Base-by-base conservation (phyloP, 106 monocot species). In the Dactylorhiza incarnata region DNA sequence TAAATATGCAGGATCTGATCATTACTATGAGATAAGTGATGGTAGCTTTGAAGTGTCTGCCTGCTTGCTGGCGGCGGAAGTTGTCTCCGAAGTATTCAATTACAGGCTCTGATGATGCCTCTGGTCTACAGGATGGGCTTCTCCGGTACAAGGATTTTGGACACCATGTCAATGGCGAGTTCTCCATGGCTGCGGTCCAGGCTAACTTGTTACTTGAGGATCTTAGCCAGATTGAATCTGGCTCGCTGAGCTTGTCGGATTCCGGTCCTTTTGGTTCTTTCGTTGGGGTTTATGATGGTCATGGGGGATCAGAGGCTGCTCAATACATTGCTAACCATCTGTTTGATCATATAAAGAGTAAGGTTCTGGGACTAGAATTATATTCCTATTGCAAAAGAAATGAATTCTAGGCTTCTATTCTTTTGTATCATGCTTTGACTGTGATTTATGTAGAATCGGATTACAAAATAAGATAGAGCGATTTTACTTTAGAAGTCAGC, bases 71-170 rank as follows among this genome's bases (percentile, higher is more conserved):
- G n/a, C 6, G 58, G 58, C 5, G 11, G 2, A 6, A n/a, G 58
- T 12, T 22, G 1, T 20, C 6, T 19, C n/a, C n/a, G 19, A 19
- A 12, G 58, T 20, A 19, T 19, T 58, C 22, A 9, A 2, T 5
- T 7, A 22, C 19, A 58, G 20, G 58, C 19, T 58, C 58, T 58
- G 58, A 58, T 66, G 26, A 48, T 43, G 7, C 69, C 12, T 26
- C 45, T 9, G 83, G 78, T 29, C 78, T 19, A 2, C 83, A 74
- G 66, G 78, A 83, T 46, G 78, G 83, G 47, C 83, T 83, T 0
- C 78, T 83, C 1, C 78, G 83, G 83, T 83, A 78, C 69, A 83
- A 83, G 66, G 83, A 83, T 49, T 74, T 43, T 3, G 83, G 83
- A 6, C 74, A 83, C 5, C 83, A 83, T 51, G 68, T 74, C 6